Percentiles rank a stretch among this genome's conserved stretches.
Evolutionary conservation across 371 early-diverging fungal species (phyloP).

Genomic region (Rhizomucor pusillus): DNA sequence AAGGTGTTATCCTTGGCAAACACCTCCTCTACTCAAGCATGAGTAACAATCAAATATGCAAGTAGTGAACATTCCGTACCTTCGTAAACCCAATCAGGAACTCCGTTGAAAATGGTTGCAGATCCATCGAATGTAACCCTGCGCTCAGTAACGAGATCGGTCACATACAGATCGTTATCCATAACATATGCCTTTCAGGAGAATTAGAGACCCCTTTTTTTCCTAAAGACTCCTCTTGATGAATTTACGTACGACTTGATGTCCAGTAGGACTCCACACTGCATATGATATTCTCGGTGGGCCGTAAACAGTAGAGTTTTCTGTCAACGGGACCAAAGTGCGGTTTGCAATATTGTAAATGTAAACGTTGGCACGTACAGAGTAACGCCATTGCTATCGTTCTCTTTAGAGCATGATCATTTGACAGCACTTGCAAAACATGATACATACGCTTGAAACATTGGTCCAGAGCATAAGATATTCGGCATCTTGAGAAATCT

Average conservation of each 20-base stretch:
- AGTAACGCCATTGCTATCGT: constrained; percentile 80
- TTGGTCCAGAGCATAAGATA: constrained; percentile 74
- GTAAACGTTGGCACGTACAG: constrained; percentile 74
- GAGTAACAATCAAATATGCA: not conserved
- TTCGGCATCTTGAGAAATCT: constrained; percentile 76
- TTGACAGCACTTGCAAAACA: not conserved
- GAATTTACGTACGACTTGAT: constrained; percentile 50
- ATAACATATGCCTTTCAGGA: constrained; percentile 71
- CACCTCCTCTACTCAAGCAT: constrained; percentile 72
- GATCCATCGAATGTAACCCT: constrained; percentile 88
- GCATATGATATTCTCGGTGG: constrained; percentile 58
- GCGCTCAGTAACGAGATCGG: constrained; percentile 61
- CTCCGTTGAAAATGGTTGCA: constrained; percentile 83
- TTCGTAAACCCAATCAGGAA: constrained; percentile 98
- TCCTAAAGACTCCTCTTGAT: not conserved
- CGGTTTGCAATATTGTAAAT: constrained; percentile 65
- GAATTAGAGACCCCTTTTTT: not conserved
- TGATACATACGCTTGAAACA: constrained; percentile 37
- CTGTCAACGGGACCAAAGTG: constrained; percentile 57
- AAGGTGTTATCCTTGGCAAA: constrained; percentile 63
- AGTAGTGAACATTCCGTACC: not conserved
- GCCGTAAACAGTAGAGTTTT: constrained; percentile 27
- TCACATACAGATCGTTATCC: constrained; percentile 84
- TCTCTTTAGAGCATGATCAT: not conserved
- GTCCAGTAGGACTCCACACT: constrained; percentile 80